Base-by-base conservation (phyloP, 805 yeast species). In the Tetrapisispora arboricola region DNA sequence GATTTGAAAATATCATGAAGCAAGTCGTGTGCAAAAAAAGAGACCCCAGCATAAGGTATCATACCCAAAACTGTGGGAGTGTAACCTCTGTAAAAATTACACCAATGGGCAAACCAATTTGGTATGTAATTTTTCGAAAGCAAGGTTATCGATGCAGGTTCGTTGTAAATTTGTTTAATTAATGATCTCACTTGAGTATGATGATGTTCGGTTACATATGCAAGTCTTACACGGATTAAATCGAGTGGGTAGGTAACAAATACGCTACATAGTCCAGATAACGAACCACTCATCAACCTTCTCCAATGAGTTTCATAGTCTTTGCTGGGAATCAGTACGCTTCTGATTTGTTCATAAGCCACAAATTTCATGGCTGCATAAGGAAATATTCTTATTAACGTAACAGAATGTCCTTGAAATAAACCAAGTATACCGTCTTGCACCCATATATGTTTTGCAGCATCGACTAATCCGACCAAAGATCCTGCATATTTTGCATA, bases 21-120 rank as follows among this genome's bases (percentile, higher is more conserved):
- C 42, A 78, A 59, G 64, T 92, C 98, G 62, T 92, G 97, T 4
- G 95, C 84, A 64, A 87, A 84, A 55, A 92, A 92, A 3, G 96
- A 84, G 3, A 90, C 96, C 10, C 98, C 98, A 1, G 98, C 98
- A 58, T 92, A 92, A 1, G 98, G 98, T 18, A 92, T 71, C 94
- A 92, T 88, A 10, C 98, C 98, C 31, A 88, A 53, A 34, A 92
- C 79, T 0, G 98, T 92, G 16, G 98, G 95, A 7, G 83, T 75
- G 61, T 90, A 92, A 2, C 98, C 98, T 43, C 96, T 71, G 64
- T 90, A 92, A 60, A 88, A 92, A 64, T 88, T 90, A 17, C 60
- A 56, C 64, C 63, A 58, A 37, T 60, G 63, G 10, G 57, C 57
- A 50, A 60, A 60, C 61, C 61, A 57, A 6, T 35, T 46, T 18